Conservation (phyloP, 495 filamentous ascomycete genomes). For the Stereocaulon alpinum region DNA sequence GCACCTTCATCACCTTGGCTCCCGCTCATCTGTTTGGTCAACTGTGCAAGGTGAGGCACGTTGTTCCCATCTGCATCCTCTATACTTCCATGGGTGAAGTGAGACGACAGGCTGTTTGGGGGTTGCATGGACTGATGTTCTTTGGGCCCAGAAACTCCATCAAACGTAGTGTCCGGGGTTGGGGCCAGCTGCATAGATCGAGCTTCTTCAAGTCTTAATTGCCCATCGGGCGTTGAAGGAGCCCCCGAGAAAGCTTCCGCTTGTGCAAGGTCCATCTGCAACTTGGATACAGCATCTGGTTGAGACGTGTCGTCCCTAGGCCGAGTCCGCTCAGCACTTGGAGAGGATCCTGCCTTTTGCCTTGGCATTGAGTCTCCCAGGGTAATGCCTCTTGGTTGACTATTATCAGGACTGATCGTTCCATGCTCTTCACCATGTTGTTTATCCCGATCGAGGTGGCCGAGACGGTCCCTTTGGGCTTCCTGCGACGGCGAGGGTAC, state of each 20-base stretch:
- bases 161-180: not conserved
- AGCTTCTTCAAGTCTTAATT: slow-evolving; percentile 40
- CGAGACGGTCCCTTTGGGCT: slow-evolving; percentile 25
- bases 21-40: slow-evolving; percentile 3
- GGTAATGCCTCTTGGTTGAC: not conserved
- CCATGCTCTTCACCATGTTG: slow-evolving; percentile 1
- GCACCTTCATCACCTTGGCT: not conserved
- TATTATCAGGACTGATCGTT: not conserved
- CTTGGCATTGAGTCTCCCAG: not conserved
- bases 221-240: slow-evolving; percentile 40
- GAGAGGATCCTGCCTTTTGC: not conserved
- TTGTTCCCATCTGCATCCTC: slow-evolving; percentile 14
- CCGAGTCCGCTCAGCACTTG: not conserved
- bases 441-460: slow-evolving; percentile 24
- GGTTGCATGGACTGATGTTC: not conserved
- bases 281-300: slow-evolving; percentile 1
- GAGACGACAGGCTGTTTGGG: slow-evolving; percentile 1
- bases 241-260: slow-evolving; percentile 17
- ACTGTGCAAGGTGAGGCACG: slow-evolving; percentile 13
- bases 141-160: not conserved
- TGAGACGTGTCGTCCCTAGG: not conserved
- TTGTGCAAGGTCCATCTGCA: slow-evolving; percentile 11
- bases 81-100: slow-evolving; percentile 7
- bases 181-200: slow-evolving; percentile 28
- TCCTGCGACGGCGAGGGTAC: slow-evolving; percentile 29